phyloP scores from a whole-genome alignment of 2,329 filamentous ascomycete genomes.

The Sclerotinia trifoliorum region DNA sequence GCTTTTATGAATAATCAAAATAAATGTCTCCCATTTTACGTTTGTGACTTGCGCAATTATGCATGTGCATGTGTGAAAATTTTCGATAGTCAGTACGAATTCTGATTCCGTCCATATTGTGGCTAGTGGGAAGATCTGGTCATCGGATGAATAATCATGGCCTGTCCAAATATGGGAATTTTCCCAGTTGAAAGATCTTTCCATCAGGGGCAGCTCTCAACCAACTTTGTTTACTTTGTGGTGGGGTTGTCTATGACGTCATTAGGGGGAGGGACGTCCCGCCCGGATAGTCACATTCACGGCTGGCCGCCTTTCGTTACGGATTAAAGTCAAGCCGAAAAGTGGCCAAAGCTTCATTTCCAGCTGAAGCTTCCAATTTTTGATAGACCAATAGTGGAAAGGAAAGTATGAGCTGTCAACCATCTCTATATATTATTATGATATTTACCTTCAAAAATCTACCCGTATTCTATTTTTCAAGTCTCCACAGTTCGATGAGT shows the following conservation, averaged over 20 bases:
- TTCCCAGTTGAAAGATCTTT: too few relatives aligned
- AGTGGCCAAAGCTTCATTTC: slow-evolving; percentile 1
- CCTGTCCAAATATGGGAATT: background rate
- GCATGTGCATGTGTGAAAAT: background rate
- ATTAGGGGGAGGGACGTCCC: background rate
- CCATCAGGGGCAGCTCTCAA: background rate
- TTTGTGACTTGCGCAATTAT: background rate
- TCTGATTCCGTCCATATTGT: too few relatives aligned
- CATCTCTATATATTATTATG: background rate
- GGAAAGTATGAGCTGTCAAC: too few relatives aligned
- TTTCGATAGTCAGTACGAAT: fast-evolving
- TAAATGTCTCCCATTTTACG: background rate
- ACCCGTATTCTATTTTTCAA: background rate
- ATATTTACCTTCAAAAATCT: background rate
- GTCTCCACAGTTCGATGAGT: background rate
- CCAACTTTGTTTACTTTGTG: background rate
- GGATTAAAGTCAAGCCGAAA: slow-evolving; percentile 4
- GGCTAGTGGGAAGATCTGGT: fast-evolving
- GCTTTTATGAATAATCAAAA: background rate
- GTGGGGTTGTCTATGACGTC: background rate
- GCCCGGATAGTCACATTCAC: background rate
- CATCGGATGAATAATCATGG: background rate
- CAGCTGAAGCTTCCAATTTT: background rate
- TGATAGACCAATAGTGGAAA: background rate
- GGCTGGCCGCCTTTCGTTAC: too few relatives aligned